Evolutionary conservation across 1,139 yeast species (phyloP).

Genomic region (Pichia sp.): DNA sequence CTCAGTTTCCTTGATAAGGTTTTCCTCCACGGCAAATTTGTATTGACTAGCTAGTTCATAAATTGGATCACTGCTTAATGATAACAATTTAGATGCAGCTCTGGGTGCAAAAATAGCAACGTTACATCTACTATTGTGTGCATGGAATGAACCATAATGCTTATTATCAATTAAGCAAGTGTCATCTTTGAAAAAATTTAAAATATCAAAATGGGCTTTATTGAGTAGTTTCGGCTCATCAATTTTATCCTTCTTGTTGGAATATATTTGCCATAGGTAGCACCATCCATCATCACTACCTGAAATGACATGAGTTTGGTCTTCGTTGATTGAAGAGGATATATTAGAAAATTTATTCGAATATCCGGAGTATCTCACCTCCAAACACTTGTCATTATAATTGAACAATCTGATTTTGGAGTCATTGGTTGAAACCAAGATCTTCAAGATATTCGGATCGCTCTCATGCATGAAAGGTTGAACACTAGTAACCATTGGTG

Average conservation of each 20-base stretch:
- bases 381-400: constrained; percentile 45
- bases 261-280: constrained; percentile 51
- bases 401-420: constrained; percentile 66
- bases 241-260: constrained; percentile 8
- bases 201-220: constrained; percentile 25
- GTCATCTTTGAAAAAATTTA: constrained; percentile 25
- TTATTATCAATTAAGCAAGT: constrained; percentile 33
- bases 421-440: constrained; percentile 69
- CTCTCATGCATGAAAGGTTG: not conserved
- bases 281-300: constrained; percentile 69
- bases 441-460: not conserved
- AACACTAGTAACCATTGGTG: constrained; percentile 48
- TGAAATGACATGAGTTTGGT: constrained; percentile 39
- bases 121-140: constrained; percentile 67
- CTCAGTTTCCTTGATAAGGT: constrained; percentile 15
- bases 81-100: constrained; percentile 55
- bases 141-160: constrained; percentile 63
- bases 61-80: constrained; percentile 70
- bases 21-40: constrained; percentile 9
- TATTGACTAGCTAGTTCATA: constrained; percentile 47
- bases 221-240: constrained; percentile 9
- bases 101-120: constrained; percentile 75
- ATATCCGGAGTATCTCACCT: constrained; percentile 66
- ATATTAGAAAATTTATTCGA: constrained; percentile 66
- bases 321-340: constrained; percentile 56